Evolutionary conservation across 2,329 filamentous ascomycete genomes (phyloP).

Genomic region (Tricladium varicosporioides): DNA sequence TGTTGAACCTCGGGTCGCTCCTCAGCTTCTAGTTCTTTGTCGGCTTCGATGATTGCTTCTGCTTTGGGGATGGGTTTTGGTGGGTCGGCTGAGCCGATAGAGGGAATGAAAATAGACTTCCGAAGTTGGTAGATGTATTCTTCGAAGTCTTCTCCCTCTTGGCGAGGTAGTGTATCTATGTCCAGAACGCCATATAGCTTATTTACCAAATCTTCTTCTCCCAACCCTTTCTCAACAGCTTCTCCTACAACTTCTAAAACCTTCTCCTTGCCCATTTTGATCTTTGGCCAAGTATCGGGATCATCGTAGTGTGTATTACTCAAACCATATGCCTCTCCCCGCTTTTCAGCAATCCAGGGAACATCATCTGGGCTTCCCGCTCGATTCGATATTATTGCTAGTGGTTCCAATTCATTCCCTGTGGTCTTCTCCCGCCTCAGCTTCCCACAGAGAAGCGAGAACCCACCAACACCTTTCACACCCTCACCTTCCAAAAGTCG

Average conservation of each 20-base stretch:
- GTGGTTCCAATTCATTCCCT: slow-evolving; percentile 40
- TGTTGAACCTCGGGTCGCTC: slow-evolving; percentile 38
- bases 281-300: slow-evolving; percentile 58
- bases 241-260: slow-evolving; percentile 40
- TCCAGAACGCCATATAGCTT: slow-evolving; percentile 55
- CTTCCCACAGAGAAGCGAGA: slow-evolving; percentile 65
- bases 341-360: slow-evolving; percentile 53
- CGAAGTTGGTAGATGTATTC: slow-evolving; percentile 53
- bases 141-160: slow-evolving; percentile 43
- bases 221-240: slow-evolving; percentile 37
- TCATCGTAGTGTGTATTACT: slow-evolving; percentile 61
- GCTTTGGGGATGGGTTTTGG: slow-evolving; percentile 40
- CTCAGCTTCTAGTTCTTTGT: slow-evolving; percentile 35
- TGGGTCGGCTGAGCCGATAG: slow-evolving; percentile 45
- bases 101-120: slow-evolving; percentile 60
- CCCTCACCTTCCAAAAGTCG: slow-evolving; percentile 49
- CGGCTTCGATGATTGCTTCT: slow-evolving; percentile 15
- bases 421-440: slow-evolving; percentile 39
- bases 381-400: slow-evolving; percentile 64
- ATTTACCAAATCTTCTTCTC: slow-evolving; percentile 49
- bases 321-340: slow-evolving; percentile 54
- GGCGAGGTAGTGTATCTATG: slow-evolving; percentile 50
- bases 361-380: slow-evolving; percentile 52
- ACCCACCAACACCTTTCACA: slow-evolving; percentile 62
- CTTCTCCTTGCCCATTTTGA: slow-evolving; percentile 45